Evolutionary conservation across 768 basidiomycete genomes (phyloP), one percentile per base, ranked within the genome.

Genomic region (Aureoboletus auriporus): DNA sequence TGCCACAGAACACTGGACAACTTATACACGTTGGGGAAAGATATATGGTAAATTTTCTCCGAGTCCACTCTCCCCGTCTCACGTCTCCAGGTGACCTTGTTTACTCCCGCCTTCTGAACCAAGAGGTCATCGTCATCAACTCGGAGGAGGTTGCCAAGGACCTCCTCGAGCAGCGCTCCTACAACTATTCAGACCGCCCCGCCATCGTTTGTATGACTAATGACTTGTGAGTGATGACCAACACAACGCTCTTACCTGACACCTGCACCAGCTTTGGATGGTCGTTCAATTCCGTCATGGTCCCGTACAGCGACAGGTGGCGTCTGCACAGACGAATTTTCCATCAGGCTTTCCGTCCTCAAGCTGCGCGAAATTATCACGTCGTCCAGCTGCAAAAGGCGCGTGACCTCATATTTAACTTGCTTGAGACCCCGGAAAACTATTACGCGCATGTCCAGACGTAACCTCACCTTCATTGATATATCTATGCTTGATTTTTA

Each of bases 131-230:
- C 26, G 53, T 76, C 17, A 61, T 77, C 36, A 76, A 71, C 37
- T 73, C 73, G 2, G 54, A 64, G 41, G 62, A 70, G 20, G 64
- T 69, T 9, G 64, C 67, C 8, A 63, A 54, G 17, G 75, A 77
- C n/a, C 61, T 78, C 16, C 64, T 78, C 14, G 73, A 77, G 28
- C 70, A 68, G 30, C 68, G 73, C 6, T 75, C 75, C 6, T 58
- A 66, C 44, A 71, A 69, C 29, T 76, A 75, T 52, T 74, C 76
- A 4, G 75, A 75, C 50, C 62, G 76, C 4, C 73, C 73, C 16
- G 50, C 44, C 12, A 51, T 62, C 8, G 43, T 65, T 14, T 47
- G 54, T 12, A 55, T 66, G 57, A 58, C 58, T 8, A 67, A 56
- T 38, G 65, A 65, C 42, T 65, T 65, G 64, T 65, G 42, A 51